phyloP scores from a whole-genome alignment of 2,329 filamentous ascomycete genomes.

The Penicillium sclerotigenum region DNA sequence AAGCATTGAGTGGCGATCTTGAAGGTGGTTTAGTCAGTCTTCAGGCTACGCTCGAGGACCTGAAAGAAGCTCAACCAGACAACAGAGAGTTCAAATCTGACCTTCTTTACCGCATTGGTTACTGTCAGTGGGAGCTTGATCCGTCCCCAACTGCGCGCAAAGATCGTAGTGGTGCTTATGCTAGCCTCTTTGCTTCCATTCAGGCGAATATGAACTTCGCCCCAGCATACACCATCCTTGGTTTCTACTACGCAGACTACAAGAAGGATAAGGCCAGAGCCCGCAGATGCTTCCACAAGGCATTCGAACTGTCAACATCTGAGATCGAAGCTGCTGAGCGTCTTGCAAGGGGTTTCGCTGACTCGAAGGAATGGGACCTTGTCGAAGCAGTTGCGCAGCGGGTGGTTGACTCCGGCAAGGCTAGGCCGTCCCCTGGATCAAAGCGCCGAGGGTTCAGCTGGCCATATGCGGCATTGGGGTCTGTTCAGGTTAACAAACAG shows the following conservation, averaged over 20 bases:
- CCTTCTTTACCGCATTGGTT: slow-evolving; percentile 80
- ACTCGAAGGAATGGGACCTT: slow-evolving; percentile 91
- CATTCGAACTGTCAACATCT: slow-evolving; percentile 83
- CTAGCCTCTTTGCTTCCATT: slow-evolving; percentile 76
- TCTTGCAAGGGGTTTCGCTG: slow-evolving; percentile 79
- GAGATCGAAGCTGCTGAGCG: slow-evolving; percentile 86
- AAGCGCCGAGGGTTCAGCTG: slow-evolving; percentile 92
- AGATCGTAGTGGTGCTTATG: slow-evolving; percentile 76
- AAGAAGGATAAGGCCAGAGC: slow-evolving; percentile 81
- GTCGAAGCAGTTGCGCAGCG: slow-evolving; percentile 90
- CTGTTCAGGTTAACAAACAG: slow-evolving; percentile 91
- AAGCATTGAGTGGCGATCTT: slow-evolving; percentile 76
- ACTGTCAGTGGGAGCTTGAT: slow-evolving; percentile 82
- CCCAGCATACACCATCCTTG: slow-evolving; percentile 85
- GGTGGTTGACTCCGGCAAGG: slow-evolving; percentile 91
- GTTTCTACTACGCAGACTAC: slow-evolving; percentile 88
- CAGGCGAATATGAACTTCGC: slow-evolving; percentile 86
- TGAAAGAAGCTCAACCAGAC: slow-evolving; percentile 61
- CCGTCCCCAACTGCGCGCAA: slow-evolving; percentile 70
- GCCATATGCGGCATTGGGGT: slow-evolving; percentile 90
- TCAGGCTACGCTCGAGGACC: slow-evolving; percentile 62
- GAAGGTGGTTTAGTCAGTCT: slow-evolving; percentile 65
- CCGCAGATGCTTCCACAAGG: slow-evolving; percentile 92
- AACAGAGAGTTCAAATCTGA: slow-evolving; percentile 74
- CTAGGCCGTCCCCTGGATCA: slow-evolving; percentile 83